Base-by-base conservation (phyloP, 2,329 filamentous ascomycete species). In the Acrocalymma vagum region DNA sequence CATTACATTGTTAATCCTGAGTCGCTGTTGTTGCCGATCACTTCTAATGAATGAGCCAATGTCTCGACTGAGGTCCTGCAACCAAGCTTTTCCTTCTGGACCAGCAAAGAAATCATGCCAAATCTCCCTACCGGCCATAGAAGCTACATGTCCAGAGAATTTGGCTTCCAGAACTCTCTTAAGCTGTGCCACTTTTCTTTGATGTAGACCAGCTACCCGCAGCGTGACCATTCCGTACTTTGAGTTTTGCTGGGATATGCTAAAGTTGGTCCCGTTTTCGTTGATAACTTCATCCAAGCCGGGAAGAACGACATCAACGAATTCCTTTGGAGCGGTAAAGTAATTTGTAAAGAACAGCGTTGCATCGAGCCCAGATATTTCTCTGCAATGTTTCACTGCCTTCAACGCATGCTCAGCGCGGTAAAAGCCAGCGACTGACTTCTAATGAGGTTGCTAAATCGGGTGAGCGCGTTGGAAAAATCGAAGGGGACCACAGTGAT, bases 91-190 rank as follows among this genome's bases (percentile, higher is more conserved):
- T 21, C 41, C 41, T 21, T 33, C 10, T n/a, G 29, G 20, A 10
- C 32, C 42, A 13, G 32, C 32, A 26, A 49, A 42, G 27, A 39
- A 42, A 20, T 42, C 33, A 25, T 45, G 34, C 46, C 46, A 49
- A 23, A 45, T 33, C 30, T 45, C 42, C 10, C 31, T 20, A 18
- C 17, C 28, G 9, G 20, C 20, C 25, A 27, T n/a, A 5, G 20
- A 38, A 11, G 24, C 35, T 8, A 45, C 24, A 24, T 35, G 13
- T 24, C 37, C 38, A 18, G 35, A 26, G n/a, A 37, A 39, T 9
- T 28, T 20, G 6, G 40, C 45, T 24, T 43, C 40, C 10, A 48
- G 13, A 25, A 29, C 16, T 14, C 18, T 33, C 20, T 43, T 46
- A 27, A 42, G 18, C 16, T 31, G 34, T 10, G 37, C 22, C 9